A percentile compares a stretch with the other conserved stretches of the same genome.
Conservation (phyloP, 768 basidiomycete genomes). For the Mycena albidolilacea region DNA sequence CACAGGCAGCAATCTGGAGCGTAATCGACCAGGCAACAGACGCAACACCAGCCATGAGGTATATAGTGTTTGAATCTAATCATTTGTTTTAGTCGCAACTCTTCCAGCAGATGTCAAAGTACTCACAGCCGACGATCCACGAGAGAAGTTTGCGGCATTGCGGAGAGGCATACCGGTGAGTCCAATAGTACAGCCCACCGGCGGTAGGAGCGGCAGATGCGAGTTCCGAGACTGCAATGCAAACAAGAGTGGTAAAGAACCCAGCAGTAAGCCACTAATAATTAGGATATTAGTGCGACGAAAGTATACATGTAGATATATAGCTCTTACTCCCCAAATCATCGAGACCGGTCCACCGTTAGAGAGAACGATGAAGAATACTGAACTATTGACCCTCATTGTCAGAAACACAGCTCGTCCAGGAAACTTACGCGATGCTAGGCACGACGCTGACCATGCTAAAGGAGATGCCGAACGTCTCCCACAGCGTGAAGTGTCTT, state of each 20-base stretch:
- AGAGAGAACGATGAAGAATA: constrained; percentile 36
- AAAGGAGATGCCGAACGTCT: too few species aligned
- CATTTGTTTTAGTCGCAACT: not conserved
- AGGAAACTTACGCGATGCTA: not conserved
- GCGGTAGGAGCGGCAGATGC: constrained; percentile 66
- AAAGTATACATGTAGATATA: constrained; percentile 21
- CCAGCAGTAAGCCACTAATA: constrained; percentile 60
- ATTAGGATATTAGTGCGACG: constrained; percentile 42
- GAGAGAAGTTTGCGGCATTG: constrained; percentile 67
- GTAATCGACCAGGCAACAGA: constrained; percentile 66
- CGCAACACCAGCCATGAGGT: constrained; percentile 48
- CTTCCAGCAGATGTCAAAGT: not conserved
- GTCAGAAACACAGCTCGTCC: constrained; percentile 33
- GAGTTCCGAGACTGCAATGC: constrained; percentile 65
- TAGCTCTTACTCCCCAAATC: constrained; percentile 53
- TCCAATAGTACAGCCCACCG: constrained; percentile 57
- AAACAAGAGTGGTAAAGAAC: constrained; percentile 62
- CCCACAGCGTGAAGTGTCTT: too few species aligned
- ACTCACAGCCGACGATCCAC: constrained; percentile 76
- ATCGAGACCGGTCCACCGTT: too few species aligned
- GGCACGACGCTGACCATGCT: too few species aligned
- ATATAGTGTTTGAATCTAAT: constrained; percentile 57
- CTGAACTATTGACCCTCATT: constrained; percentile 17
- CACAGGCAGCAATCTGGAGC: constrained; percentile 38
- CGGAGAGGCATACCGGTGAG: constrained; percentile 62